phyloP scores from a whole-genome alignment of 257 asterid genomes.

The Solanum paucissectum region DNA sequence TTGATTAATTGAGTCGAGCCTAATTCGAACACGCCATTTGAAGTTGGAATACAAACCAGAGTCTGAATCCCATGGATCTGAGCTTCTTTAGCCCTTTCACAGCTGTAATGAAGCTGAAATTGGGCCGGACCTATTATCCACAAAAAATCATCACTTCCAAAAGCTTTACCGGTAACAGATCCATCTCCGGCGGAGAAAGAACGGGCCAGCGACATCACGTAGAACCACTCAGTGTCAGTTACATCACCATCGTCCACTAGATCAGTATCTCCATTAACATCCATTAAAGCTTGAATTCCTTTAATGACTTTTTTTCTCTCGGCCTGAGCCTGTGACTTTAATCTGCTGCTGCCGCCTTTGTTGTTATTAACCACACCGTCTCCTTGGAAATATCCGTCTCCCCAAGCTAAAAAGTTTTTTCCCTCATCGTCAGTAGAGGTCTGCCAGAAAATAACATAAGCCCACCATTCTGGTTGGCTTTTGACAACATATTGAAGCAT shows the following conservation, averaged over 20 bases:
- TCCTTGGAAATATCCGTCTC: conserved; percentile 60
- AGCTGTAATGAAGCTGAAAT: conserved; percentile 41
- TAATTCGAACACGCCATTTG: conserved; percentile 50
- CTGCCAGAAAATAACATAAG: conserved; percentile 51
- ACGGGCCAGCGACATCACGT: conserved; percentile 64
- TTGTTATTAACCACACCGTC: neutral
- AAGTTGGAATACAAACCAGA: conserved; percentile 54
- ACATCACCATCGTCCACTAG: conserved; percentile 23
- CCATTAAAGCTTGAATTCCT: conserved; percentile 53
- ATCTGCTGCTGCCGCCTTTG: neutral
- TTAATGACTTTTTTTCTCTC: conserved; percentile 48
- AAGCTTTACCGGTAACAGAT: conserved; percentile 45
- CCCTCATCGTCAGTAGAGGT: conserved; percentile 26
- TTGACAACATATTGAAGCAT: conserved; percentile 45
- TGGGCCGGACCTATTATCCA: conserved; percentile 61
- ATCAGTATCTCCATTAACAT: neutral
- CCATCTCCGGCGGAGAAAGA: conserved; percentile 44
- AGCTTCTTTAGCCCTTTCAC: conserved; percentile 61
- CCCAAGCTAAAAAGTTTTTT: conserved; percentile 30
- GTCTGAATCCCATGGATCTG: conserved; percentile 67
- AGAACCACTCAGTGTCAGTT: conserved; percentile 79
- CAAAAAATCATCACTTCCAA: conserved; percentile 34
- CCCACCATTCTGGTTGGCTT: conserved; percentile 39
- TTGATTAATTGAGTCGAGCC: conserved; percentile 42
- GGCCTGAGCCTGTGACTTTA: conserved; percentile 11